Evolutionary conservation across 75 land plant species (phyloP), one percentile per base, ranked within the genome.

Genomic region (Selaginella moellendorffii): DNA sequence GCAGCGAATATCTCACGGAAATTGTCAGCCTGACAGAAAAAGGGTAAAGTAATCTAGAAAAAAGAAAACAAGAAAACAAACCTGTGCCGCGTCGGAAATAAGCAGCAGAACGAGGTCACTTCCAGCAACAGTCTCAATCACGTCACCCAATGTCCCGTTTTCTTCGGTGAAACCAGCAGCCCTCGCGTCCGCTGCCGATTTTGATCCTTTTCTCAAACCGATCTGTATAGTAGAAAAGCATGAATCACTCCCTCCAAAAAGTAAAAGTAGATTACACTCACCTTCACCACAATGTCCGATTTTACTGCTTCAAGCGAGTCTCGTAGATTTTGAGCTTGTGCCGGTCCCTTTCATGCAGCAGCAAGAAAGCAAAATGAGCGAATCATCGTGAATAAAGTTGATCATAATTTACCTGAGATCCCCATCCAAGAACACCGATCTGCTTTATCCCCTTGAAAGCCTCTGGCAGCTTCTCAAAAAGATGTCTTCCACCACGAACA

Each of bases 341-440:
- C 97, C 56, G 97, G 97, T 25, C 85, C 97, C 95, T 88, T 67
- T 36, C 46, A 36, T 14, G 46, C 14, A n/a, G n/a, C n/a, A n/a
- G 46, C 5, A 36, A 36, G 10, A 36, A 5, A 36, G 14, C 5
- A 5, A 36, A 36, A 36, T 36, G 14, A 36, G 46, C 14, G 46
- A 14, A 5, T 14, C 14, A 14, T 36, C 5, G 14, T 5, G 46
- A 36, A 36, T n/a, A n/a, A n/a, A n/a, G n/a, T 36, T 5, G 46
- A 36, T 5, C 14, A 36, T 36, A 36, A 36, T 36, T 36, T 24
- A 92, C 97, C 84, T 92, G 97, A 22, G 97, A 92, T 28, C 97
- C 97, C 95, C 97, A 92, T 10, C 97, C 97, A 56, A 92, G 83
- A 10, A 92, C 97, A 10, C 97, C 97, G 71, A 92, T 92, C 72